Evolutionary conservation across 192 early-diverging fungal species (phyloP), one percentile per base, ranked within the genome.

Genomic region (Coemansia sp.): DNA sequence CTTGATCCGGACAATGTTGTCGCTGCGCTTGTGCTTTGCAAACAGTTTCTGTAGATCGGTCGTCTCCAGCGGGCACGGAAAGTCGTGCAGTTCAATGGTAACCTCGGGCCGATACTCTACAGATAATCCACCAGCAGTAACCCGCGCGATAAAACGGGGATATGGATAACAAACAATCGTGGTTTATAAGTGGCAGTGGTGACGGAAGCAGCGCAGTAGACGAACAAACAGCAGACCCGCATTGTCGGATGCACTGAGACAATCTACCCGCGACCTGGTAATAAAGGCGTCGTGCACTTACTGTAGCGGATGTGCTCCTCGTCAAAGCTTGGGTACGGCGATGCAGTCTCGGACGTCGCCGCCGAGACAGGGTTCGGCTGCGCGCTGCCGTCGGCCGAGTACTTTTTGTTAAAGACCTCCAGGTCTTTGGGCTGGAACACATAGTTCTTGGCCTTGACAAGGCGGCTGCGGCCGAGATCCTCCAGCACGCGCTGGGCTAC

Each of bases 1-100:
- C 60, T 74, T 73, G 62, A 80, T 80, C 48, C 77, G 55, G n/a
- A 73, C 71, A 35, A 80, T 80, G 71, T 74, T 80, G 67, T 80
- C 71, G 33, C 63, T 68, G 62, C 61, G 63, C 67, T 73, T 80
- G 71, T 80, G 62, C 25, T 45, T 60, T 12, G 45, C 58, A 54
- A 80, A 70, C 44, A 73, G 64, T 44, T 67, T 60, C 38, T 80
- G 77, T 48, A 80, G 54, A 47, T 80, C 77, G 10, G 67, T 65
- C 29, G 77, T 80, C 58, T 74, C 77, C 24, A 80, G 60, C 25
- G 77, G 77, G 31, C 67, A 70, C 27, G 71, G 67, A 23, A 80
- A 80, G 19, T 80, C 77, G 33, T 80, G 71, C 54, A 80, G 71
- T 64, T 80, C 77, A 30, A 80, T 69, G 10, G 77, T 80, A 32